Evolutionary conservation across 305 asterid species (phyloP), one percentile per base, ranked within the genome.

Genomic region (Ruellia speciosa): DNA sequence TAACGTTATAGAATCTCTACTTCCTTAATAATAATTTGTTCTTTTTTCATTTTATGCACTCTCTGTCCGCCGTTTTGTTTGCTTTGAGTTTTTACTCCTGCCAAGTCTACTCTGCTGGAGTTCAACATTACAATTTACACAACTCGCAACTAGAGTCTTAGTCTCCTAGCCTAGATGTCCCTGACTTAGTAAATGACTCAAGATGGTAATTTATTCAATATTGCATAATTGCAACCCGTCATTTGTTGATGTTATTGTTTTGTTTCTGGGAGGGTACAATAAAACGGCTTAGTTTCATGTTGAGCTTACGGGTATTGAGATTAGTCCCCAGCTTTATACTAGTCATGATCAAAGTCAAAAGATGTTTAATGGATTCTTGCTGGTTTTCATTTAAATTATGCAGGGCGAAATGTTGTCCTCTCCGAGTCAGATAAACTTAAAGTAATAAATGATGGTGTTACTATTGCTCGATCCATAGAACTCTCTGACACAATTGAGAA

Each of bases 391-490:
- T 54, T 52, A 46, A 51, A 66, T 57, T 24, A 31, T 48, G 71
- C 83, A 85, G 98, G 95, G 43, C 61, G 96, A n/a, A 90, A 90
- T 52, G 96, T 87, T 47, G 82, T 90, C 66, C 83, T 90, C 58
- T 79, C 79, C 0, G 96, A 87, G 58, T 78, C 83, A 0, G 84
- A 73, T 15, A 69, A 65, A 9, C 75, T 85, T 35, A 87, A 82
- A 82, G 87, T 83, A 76, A 77, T 87, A 66, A 87, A 87, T 43
- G 96, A 90, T 62, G 98, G 96, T 57, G 96, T 85, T 55, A 83
- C 94, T 18, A 87, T 90, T 71, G 92, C 94, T 47, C 81, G 75
- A 52, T 86, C 96, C 24, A 85, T 87, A 59, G 96, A 90, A 78
- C 94, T 90, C 49, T 54, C 88, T 13, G 96, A 90, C 78, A 59